These are phyloP conservation scores for Guyanaporus albipodus DNA, from an alignment of 768 basidiomycete species.

Conservation along the genomic window DNA sequence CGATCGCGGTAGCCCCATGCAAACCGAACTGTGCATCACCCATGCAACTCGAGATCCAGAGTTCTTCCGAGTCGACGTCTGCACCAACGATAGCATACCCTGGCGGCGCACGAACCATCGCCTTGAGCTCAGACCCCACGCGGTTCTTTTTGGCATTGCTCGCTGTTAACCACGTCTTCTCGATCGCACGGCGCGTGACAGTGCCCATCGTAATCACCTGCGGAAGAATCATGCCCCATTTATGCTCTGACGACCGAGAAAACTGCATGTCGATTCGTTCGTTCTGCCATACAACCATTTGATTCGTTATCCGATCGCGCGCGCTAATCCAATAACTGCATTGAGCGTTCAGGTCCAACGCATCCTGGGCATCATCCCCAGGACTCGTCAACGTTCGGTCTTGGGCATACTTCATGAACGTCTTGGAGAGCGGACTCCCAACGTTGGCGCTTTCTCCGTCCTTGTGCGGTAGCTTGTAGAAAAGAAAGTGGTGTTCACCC, in stretches of 20 bases:
- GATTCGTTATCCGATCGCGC: conserved; percentile 85
- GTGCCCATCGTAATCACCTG: conserved; percentile 99
- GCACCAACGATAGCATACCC: conserved; percentile 96
- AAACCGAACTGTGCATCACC: conserved; percentile 97
- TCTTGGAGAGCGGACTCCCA: conserved; percentile 86
- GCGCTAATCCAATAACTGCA: conserved; percentile 99
- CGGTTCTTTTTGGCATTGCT: conserved; percentile 97
- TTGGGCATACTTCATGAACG: conserved; percentile 83
- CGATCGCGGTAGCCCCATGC: conserved; percentile 94
- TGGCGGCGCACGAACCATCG: conserved; percentile 92
- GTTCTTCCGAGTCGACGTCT: conserved; percentile 97
- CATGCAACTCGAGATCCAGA: conserved; percentile 99
- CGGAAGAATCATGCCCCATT: conserved; percentile 90
- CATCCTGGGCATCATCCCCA: conserved; percentile 74
- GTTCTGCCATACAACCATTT: conserved; percentile 87
- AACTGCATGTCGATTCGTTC: conserved; percentile 52
- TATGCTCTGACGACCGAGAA: conserved; percentile 31
- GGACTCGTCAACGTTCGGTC: conserved; percentile 85
- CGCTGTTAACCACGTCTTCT: conserved; percentile 97
- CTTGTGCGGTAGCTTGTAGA: conserved; percentile 95
- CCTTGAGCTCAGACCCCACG: conserved; percentile 97
- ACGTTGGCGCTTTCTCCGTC: conserved; percentile 94
- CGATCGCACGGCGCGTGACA: conserved; percentile 94
- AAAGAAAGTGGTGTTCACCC: conserved; percentile 46
- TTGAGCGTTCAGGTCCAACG: conserved; percentile 86